These are phyloP conservation scores for Moniliophthora roreri DNA, from an alignment of 1,284 basidiomycete species.

Conservation along the genomic window DNA sequence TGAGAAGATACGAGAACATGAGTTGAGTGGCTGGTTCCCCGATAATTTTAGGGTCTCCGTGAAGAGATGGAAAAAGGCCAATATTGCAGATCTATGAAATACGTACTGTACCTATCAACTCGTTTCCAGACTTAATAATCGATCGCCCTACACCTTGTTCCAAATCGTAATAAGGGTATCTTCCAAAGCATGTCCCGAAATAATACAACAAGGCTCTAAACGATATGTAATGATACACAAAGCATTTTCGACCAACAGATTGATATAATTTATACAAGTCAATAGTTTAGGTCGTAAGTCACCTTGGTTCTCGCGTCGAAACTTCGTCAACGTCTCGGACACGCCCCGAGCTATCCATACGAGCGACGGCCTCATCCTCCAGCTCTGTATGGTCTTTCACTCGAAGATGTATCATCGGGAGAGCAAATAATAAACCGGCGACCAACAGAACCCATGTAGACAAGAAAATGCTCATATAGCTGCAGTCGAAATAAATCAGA, in stretches of 20 bases:
- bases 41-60: constrained; percentile 49
- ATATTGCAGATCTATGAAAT: too few relatives aligned
- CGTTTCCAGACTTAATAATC: too few relatives aligned
- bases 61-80: constrained; percentile 41
- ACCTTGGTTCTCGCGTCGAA: too few relatives aligned
- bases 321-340: constrained; percentile 11
- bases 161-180: too few relatives aligned
- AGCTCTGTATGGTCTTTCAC: constrained; percentile 49
- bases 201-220: too few relatives aligned
- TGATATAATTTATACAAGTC: background rate
- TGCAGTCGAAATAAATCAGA: constrained; percentile 17
- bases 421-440: constrained; percentile 46
- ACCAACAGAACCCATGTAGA: constrained; percentile 53
- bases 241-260: background rate
- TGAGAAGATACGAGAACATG: constrained; percentile 19
- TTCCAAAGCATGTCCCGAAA: too few relatives aligned
- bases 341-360: constrained; percentile 15
- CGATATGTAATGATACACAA: too few relatives aligned
- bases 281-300: background rate
- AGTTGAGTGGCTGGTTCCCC: constrained; percentile 40
- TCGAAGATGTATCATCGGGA: constrained; percentile 55
- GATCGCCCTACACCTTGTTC: too few relatives aligned
- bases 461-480: constrained; percentile 54
- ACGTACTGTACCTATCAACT: too few relatives aligned
- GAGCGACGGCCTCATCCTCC: constrained; percentile 38